Evolutionary conservation across 1,139 yeast genomes (phyloP).

Genomic region (Geotrichum macrosporum): DNA sequence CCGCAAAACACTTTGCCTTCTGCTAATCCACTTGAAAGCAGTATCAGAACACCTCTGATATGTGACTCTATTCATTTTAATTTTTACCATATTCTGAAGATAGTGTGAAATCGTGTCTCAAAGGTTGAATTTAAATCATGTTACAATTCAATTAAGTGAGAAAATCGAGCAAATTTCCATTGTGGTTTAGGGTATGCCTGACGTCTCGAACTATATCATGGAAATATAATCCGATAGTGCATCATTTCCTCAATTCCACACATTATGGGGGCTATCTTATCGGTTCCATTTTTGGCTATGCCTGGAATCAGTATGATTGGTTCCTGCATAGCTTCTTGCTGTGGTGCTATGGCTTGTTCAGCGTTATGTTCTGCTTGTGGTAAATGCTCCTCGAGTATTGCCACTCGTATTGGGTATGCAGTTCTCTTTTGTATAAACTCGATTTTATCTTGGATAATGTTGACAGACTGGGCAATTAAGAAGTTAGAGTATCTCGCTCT

Average conservation of each 20-base stretch:
- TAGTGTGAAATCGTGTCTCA: no score
- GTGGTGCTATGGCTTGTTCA: slow-evolving; percentile 80
- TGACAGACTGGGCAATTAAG: slow-evolving; percentile 74
- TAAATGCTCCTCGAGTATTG: slow-evolving; percentile 65
- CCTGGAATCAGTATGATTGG: slow-evolving; percentile 56
- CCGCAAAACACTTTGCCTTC: neutral
- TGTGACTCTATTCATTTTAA: no score
- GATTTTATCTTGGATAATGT: slow-evolving; percentile 81
- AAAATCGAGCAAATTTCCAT: no score
- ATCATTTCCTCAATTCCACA: no score
- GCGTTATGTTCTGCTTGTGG: slow-evolving; percentile 54
- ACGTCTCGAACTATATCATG: no score
- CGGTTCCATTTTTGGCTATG: slow-evolving; percentile 54
- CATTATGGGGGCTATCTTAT: slow-evolving; percentile 89
- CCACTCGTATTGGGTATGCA: slow-evolving; percentile 82
- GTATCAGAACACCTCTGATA: no score
- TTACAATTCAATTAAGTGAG: no score
- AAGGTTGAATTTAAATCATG: no score
- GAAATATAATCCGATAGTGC: no score
- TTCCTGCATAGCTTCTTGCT: slow-evolving; percentile 70
- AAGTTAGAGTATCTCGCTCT: slow-evolving; percentile 70
- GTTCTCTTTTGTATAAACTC: slow-evolving; percentile 71
- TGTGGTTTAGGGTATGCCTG: no score
- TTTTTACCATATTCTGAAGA: no score
- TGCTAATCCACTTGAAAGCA: no score